phyloP scores from a whole-genome alignment of 148 eudicot species.

The Rhododendron vialii region DNA sequence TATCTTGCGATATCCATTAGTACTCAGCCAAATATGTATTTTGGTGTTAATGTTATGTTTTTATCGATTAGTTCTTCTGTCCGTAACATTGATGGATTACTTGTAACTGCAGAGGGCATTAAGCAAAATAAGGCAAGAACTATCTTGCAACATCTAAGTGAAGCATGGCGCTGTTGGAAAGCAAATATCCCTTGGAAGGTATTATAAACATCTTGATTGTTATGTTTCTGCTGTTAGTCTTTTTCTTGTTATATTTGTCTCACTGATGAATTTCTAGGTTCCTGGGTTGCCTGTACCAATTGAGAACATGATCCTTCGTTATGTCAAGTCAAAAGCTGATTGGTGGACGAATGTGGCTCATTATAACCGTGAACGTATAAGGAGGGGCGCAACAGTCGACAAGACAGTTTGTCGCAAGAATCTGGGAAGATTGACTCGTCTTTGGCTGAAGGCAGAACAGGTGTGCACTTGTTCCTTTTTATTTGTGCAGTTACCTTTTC shows the following conservation, averaged over 20 bases:
- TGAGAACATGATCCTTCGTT: conserved; percentile 99
- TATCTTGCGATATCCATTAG: neutral
- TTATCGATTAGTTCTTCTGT: neutral
- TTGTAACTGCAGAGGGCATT: conserved; percentile 66
- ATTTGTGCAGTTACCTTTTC: neutral
- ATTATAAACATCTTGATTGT: neutral
- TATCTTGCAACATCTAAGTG: conserved; percentile 97
- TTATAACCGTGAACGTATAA: conserved; percentile 96
- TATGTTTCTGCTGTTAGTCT: neutral
- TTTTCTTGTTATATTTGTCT: conserved; percentile 7
- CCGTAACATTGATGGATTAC: neutral
- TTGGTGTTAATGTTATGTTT: neutral
- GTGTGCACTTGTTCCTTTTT: conserved; percentile 14
- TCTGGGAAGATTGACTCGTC: conserved; percentile 95
- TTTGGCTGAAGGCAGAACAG: conserved; percentile 99
- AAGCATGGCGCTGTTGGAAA: conserved; percentile 99
- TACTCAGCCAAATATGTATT: neutral
- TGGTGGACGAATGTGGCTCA: conserved; percentile 99
- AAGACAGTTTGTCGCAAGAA: conserved; percentile 98
- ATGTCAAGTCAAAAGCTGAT: conserved; percentile 98
- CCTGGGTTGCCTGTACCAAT: conserved; percentile 98
- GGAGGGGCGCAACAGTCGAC: conserved; percentile 99
- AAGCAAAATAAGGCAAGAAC: conserved; percentile 98
- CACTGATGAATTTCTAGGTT: conserved; percentile 29
- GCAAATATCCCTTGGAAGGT: conserved; percentile 99